phyloP scores from a whole-genome alignment of 345 rosid species.

The rapeseed (Brassica napus) region DNA sequence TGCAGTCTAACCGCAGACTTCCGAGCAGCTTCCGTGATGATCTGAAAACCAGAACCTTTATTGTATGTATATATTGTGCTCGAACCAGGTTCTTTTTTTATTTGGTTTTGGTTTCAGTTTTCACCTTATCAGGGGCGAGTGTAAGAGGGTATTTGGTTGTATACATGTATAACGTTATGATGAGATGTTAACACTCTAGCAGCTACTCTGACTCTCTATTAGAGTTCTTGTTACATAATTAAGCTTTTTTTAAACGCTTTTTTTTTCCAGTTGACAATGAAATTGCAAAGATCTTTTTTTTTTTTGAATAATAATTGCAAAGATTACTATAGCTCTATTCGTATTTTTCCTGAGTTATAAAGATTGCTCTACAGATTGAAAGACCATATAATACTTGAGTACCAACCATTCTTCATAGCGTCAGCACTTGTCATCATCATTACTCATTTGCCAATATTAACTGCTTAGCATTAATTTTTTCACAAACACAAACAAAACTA shows the following conservation, averaged over 20 bases:
- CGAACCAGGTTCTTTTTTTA: not conserved
- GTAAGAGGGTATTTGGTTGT: not conserved
- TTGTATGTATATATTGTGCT: not conserved
- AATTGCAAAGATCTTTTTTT: not conserved
- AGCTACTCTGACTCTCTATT: not conserved
- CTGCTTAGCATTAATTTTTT: not conserved
- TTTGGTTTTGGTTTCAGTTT: not conserved
- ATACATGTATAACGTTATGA: not conserved
- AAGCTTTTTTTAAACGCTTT: not conserved
- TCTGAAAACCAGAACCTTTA: constrained; percentile 6
- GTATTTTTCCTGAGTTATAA: not conserved
- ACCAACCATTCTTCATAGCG: too few species aligned
- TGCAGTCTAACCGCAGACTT: constrained; percentile 33
- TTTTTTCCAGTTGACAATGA: not conserved
- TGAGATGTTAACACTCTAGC: not conserved
- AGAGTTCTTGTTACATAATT: not conserved
- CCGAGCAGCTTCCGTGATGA: constrained; percentile 19
- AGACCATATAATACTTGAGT: too few species aligned
- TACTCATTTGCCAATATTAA: not conserved
- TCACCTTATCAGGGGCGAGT: not conserved
- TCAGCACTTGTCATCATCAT: not conserved
- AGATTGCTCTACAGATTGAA: too few species aligned
- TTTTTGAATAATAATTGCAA: not conserved
- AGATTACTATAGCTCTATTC: not conserved
- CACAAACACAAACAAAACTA: not conserved